A percentile compares a stretch with the other conserved stretches of the same genome.
Conservation (phyloP, 2,329 filamentous ascomycete genomes). For the Penicillium sp. region DNA sequence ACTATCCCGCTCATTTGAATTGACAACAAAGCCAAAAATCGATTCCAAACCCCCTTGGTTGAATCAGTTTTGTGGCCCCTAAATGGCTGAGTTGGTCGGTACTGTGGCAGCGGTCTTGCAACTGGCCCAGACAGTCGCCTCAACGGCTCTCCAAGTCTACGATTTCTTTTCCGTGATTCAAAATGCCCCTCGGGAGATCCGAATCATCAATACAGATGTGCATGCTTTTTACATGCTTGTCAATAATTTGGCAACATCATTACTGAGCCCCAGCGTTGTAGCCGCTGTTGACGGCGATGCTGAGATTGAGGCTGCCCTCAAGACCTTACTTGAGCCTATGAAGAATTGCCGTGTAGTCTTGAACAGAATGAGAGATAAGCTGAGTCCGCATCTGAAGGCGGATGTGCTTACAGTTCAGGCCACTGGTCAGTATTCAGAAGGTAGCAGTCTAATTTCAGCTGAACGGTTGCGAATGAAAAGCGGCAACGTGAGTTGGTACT, state of each 20-base stretch:
- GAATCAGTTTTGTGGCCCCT: background rate
- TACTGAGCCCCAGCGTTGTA: background rate
- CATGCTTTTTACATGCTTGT: slow-evolving; percentile 4
- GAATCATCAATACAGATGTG: slow-evolving; percentile 1
- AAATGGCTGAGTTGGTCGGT: background rate
- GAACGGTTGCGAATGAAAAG: slow-evolving; percentile 1
- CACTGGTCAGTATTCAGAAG: background rate
- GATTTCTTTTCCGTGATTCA: slow-evolving; percentile 6
- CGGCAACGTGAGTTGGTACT: background rate
- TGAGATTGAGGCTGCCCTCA: slow-evolving; percentile 2
- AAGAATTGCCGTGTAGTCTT: background rate
- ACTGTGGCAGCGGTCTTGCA: background rate
- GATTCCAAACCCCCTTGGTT: background rate
- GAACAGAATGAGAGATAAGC: background rate
- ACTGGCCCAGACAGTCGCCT: background rate
- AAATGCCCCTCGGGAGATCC: slow-evolving; percentile 5
- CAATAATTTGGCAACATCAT: background rate
- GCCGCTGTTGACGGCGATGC: background rate
- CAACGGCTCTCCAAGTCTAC: slow-evolving; percentile 6
- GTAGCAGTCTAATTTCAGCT: background rate
- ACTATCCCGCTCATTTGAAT: background rate
- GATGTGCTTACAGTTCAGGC: background rate
- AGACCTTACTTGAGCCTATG: slow-evolving; percentile 4
- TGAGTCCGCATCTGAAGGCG: background rate
- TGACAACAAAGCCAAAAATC: background rate